These are phyloP conservation scores for Ziziphus jujuba DNA, from an alignment of 306 rosid species.

Conservation along the genomic window DNA sequence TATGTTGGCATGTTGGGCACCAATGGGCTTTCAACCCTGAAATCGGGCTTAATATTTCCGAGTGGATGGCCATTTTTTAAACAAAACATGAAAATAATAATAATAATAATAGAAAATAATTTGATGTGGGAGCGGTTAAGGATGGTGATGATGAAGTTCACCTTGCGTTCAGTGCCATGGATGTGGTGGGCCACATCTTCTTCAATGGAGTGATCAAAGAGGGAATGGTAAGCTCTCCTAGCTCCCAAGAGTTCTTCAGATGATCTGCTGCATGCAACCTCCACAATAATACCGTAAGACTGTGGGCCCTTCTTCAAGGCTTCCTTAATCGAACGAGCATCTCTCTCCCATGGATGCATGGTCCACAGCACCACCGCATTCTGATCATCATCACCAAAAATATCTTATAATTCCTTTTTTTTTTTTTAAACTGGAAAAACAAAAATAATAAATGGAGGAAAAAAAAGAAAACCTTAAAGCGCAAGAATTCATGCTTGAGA, in stretches of 20 bases:
- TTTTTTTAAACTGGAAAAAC: too few species aligned
- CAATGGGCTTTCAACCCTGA: too few species aligned
- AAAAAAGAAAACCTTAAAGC: constrained; percentile 60
- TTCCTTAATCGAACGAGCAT: constrained; percentile 75
- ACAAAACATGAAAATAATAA: too few species aligned
- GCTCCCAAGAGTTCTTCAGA: constrained; percentile 84
- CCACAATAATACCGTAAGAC: constrained; percentile 54
- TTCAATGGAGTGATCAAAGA: constrained; percentile 89
- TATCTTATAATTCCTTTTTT: neutral
- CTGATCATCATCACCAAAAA: constrained; percentile 26
- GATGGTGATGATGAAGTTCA: neutral
- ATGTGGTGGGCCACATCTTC: constrained; percentile 77
- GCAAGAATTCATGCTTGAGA: constrained; percentile 83
- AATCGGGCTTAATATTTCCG: too few species aligned
- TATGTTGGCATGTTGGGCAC: too few species aligned
- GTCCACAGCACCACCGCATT: constrained; percentile 80
- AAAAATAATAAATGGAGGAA: neutral
- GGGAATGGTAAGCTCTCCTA: constrained; percentile 88
- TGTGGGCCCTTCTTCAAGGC: constrained; percentile 63
- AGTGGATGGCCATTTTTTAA: too few species aligned
- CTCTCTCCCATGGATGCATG: constrained; percentile 98
- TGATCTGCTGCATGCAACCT: constrained; percentile 83
- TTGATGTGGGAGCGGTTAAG: too few species aligned
- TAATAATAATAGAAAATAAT: too few species aligned
- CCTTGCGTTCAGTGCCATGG: constrained; percentile 65